These are phyloP conservation scores for Flaveria trinervia DNA, from an alignment of 129 eudicot species.

Conservation along the genomic window DNA sequence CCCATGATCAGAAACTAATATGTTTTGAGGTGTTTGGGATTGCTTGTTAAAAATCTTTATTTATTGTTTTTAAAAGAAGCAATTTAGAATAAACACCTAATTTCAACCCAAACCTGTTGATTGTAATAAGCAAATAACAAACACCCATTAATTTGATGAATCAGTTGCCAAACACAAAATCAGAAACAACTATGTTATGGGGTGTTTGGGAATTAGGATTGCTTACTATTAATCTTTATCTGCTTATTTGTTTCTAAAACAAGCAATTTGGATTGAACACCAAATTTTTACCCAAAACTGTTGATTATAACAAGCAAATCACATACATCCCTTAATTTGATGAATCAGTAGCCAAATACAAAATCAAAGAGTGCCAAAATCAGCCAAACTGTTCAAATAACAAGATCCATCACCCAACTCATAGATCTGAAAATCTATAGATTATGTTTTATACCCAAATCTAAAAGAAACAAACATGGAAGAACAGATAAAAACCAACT, in stretches of 20 bases:
- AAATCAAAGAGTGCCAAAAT: not conserved
- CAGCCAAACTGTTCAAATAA: constrained; percentile 13
- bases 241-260: not conserved
- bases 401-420: constrained; percentile 10
- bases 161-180: not conserved
- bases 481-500: not conserved
- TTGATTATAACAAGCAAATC: not conserved
- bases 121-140: constrained; percentile 1
- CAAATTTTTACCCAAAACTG: not conserved
- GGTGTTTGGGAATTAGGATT: not conserved
- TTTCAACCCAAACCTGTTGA: not conserved
- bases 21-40: not conserved
- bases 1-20: constrained; percentile 15
- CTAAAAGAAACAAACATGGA: constrained; percentile 11
- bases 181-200: constrained; percentile 15
- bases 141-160: constrained; percentile 4
- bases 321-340: not conserved
- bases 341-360: not conserved
- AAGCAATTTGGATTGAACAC: not conserved
- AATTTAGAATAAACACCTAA: not conserved
- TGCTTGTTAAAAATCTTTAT: not conserved
- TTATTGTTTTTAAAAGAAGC: not conserved
- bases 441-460: not conserved
- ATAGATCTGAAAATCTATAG: constrained; percentile 33
- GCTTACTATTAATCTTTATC: not conserved